These are phyloP conservation scores for Peribolospora kevripleyi DNA, from an alignment of 768 basidiomycete species.

Conservation along the genomic window DNA sequence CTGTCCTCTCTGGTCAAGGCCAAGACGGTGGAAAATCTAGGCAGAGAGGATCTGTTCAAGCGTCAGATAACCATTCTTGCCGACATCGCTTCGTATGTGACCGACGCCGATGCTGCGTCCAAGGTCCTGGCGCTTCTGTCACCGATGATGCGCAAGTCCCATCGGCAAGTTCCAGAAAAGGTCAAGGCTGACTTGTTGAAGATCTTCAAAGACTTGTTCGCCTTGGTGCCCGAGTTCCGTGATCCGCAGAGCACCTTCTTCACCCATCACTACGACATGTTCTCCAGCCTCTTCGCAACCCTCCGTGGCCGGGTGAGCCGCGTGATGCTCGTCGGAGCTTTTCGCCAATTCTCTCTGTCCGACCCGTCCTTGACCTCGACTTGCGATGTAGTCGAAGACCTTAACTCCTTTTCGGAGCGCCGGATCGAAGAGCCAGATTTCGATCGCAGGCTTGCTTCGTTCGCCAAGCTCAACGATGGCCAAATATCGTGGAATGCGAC, in stretches of 20 bases:
- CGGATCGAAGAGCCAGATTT: conserved; percentile 83
- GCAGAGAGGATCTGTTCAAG: conserved; percentile 33
- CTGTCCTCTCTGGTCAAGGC: conserved; percentile 43
- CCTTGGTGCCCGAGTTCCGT: conserved; percentile 21
- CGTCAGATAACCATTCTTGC: conserved; percentile 65
- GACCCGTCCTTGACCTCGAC: conserved; percentile 28
- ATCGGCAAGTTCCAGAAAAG: conserved; percentile 56
- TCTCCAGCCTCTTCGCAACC: conserved; percentile 53
- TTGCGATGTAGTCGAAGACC: conserved; percentile 31
- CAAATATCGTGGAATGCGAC: conserved; percentile 22
- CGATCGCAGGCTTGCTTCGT: conserved; percentile 54
- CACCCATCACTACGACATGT: conserved; percentile 12
- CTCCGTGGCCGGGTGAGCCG: conserved; percentile 49
- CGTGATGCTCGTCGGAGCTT: conserved; percentile 39
- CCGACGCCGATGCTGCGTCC: conserved; percentile 44
- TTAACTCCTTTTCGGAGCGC: conserved; percentile 67
- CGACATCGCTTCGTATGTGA: conserved; percentile 46
- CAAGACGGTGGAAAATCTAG: conserved; percentile 24
- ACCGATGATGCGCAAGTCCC: conserved; percentile 54
- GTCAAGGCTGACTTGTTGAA: conserved; percentile 58
- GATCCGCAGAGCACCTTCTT: conserved; percentile 17
- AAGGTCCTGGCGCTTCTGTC: conserved; percentile 46
- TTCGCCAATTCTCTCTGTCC: conserved; percentile 30
- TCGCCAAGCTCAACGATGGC: conserved; percentile 44
- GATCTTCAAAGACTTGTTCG: conserved; percentile 41